These are phyloP conservation scores for Lanmaoa rubissima DNA, from an alignment of 768 basidiomycete genomes.

Conservation along the genomic window DNA sequence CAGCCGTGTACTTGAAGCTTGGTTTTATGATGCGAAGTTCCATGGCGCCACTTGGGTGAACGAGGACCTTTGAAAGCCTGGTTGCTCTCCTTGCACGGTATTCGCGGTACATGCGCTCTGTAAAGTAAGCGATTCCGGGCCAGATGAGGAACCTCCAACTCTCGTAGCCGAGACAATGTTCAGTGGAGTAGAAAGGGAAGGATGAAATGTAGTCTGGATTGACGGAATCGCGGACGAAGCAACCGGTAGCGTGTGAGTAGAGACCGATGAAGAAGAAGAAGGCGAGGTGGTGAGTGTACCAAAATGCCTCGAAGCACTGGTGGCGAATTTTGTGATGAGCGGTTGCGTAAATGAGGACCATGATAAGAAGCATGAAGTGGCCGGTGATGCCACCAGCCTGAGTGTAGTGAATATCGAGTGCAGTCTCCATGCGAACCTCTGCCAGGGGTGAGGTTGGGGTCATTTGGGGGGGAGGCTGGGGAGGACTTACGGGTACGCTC, in stretches of 20 bases:
- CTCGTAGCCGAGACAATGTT: constrained; percentile 89
- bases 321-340: constrained; percentile 85
- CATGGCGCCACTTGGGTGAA: constrained; percentile 92
- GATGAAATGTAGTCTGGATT: constrained; percentile 62
- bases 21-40: constrained; percentile 91
- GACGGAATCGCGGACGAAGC: constrained; percentile 87
- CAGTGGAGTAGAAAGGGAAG: constrained; percentile 86
- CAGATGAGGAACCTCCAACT: constrained; percentile 93
- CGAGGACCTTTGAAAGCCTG: constrained; percentile 77
- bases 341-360: constrained; percentile 91
- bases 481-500: constrained; percentile 70
- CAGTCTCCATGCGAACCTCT: constrained; percentile 80
- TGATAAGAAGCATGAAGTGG: constrained; percentile 92
- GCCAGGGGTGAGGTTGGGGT: constrained; percentile 1
- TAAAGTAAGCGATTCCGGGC: constrained; percentile 88
- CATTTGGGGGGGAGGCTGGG: background rate
- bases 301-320: constrained; percentile 94
- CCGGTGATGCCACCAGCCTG: constrained; percentile 92
- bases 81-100: constrained; percentile 78
- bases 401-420: constrained; percentile 83
- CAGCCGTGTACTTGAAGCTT: constrained; percentile 86
- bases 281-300: constrained; percentile 94
- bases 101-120: constrained; percentile 83
- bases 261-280: constrained; percentile 94
- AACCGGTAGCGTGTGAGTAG: constrained; percentile 88